These are phyloP conservation scores for Selenicereus undatus DNA, from an alignment of 148 eudicot genomes.

Conservation along the genomic window DNA sequence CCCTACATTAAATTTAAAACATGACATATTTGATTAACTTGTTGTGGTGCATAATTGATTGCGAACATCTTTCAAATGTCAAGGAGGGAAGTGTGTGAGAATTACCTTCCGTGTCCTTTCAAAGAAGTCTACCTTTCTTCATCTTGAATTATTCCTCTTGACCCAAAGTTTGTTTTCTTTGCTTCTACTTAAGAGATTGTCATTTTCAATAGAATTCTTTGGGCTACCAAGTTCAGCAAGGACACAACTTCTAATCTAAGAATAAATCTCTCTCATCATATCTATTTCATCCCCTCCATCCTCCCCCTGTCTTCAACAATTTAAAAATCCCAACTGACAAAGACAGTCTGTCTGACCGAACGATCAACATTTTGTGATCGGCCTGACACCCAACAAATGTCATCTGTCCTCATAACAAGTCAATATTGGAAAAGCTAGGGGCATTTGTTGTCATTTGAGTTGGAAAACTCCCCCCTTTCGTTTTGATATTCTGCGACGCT, in stretches of 20 bases:
- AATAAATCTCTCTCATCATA: neutral
- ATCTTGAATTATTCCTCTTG: slow-evolving; percentile 13
- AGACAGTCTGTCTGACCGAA: neutral
- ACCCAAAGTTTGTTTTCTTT: slow-evolving; percentile 9
- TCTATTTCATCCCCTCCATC: neutral
- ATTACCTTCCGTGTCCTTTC: slow-evolving; percentile 22
- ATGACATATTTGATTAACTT: no score
- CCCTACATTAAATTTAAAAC: no score
- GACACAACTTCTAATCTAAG: no score
- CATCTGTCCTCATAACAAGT: neutral
- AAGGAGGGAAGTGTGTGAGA: neutral
- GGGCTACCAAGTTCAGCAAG: no score
- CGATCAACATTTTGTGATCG: neutral
- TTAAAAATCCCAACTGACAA: neutral
- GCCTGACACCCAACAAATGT: neutral
- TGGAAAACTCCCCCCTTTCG: neutral
- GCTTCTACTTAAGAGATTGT: slow-evolving; percentile 21
- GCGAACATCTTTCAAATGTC: no score
- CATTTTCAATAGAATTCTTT: neutral
- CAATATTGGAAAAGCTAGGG: neutral
- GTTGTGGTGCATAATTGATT: no score
- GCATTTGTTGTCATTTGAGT: neutral
- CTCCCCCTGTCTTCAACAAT: slow-evolving; percentile 11
- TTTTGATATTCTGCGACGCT: neutral
- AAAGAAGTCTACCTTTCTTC: slow-evolving; percentile 22